Conservation (phyloP, 2,329 filamentous ascomycete genomes). For the Microdochium bolleyi region DNA sequence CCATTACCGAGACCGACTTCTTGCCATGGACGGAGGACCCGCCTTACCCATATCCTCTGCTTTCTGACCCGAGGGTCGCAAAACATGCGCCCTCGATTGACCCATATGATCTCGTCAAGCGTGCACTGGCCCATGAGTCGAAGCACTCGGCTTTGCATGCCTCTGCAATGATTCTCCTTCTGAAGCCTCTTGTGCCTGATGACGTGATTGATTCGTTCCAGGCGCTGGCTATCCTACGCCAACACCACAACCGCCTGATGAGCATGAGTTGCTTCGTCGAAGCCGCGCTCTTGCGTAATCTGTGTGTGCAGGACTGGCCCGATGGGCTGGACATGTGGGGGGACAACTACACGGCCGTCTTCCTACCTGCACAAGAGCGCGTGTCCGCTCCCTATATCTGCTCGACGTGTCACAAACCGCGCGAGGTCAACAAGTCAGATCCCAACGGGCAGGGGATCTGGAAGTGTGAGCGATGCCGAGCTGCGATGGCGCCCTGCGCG, state of each 20-base stretch:
- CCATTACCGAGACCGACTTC: slow-evolving; percentile 49
- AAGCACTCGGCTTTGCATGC: slow-evolving; percentile 49
- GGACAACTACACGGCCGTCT: slow-evolving; percentile 45
- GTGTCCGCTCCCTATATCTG: slow-evolving; percentile 48
- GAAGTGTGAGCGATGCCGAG: slow-evolving; percentile 48
- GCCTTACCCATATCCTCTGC: slow-evolving; percentile 40
- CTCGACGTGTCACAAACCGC: slow-evolving; percentile 46
- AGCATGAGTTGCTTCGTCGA: slow-evolving; percentile 52
- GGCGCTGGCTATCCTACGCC: slow-evolving; percentile 46
- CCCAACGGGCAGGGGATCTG: slow-evolving; percentile 38
- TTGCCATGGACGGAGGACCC: slow-evolving; percentile 51
- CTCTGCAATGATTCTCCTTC: slow-evolving; percentile 51
- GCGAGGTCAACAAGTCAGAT: slow-evolving; percentile 40
- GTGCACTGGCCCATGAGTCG: slow-evolving; percentile 48
- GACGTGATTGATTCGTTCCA: slow-evolving; percentile 47
- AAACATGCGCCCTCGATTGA: slow-evolving; percentile 34
- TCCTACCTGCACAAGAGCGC: slow-evolving; percentile 43
- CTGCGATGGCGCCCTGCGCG: slow-evolving; percentile 47
- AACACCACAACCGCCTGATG: slow-evolving; percentile 53
- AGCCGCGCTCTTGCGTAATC: slow-evolving; percentile 51
- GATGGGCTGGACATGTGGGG: slow-evolving; percentile 42
- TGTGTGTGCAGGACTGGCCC: slow-evolving; percentile 51
- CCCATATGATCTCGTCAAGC: slow-evolving; percentile 44
- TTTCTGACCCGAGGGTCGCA: slow-evolving; percentile 7
- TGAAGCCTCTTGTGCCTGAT: slow-evolving; percentile 48